These are phyloP conservation scores for Clonostachys sp. DNA, from an alignment of 2,329 filamentous ascomycete species.

Conservation along the genomic window DNA sequence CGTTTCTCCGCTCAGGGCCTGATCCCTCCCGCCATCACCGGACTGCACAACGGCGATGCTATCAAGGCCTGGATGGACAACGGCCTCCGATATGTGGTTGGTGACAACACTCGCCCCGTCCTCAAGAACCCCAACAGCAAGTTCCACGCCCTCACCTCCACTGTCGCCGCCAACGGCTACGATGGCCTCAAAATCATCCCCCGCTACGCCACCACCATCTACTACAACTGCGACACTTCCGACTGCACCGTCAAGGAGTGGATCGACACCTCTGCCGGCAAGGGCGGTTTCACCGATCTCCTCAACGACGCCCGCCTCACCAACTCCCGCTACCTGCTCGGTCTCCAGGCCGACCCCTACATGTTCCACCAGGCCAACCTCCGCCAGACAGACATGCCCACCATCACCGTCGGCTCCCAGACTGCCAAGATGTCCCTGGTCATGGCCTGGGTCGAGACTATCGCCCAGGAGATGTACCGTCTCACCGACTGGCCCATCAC, in stretches of 20 bases:
- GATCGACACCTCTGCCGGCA: slow-evolving; percentile 52
- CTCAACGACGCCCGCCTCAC: slow-evolving; percentile 43
- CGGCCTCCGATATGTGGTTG: slow-evolving; percentile 56
- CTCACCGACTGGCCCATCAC: slow-evolving; percentile 23
- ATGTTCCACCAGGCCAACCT: slow-evolving; percentile 65
- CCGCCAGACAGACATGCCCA: slow-evolving; percentile 40
- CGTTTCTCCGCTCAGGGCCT: slow-evolving; percentile 49
- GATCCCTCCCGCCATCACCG: slow-evolving; percentile 60
- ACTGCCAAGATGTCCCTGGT: slow-evolving; percentile 43
- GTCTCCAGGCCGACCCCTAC: slow-evolving; percentile 46
- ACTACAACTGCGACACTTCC: slow-evolving; percentile 58
- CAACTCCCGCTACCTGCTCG: slow-evolving; percentile 52
- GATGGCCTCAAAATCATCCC: slow-evolving; percentile 52
- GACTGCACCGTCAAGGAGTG: slow-evolving; percentile 54
- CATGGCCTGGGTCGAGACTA: slow-evolving; percentile 51
- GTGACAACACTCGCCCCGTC: slow-evolving; percentile 55
- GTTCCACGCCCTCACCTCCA: slow-evolving; percentile 53
- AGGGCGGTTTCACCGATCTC: slow-evolving; percentile 47
- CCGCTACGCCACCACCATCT: slow-evolving; percentile 58
- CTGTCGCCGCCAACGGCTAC: slow-evolving; percentile 44
- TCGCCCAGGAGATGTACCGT: slow-evolving; percentile 47
- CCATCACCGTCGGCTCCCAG: slow-evolving; percentile 41
- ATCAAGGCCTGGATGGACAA: slow-evolving; percentile 54
- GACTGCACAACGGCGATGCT: slow-evolving; percentile 59
- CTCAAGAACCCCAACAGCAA: slow-evolving; percentile 45